Percentiles rank a stretch among this genome's conserved stretches.
phyloP scores from a whole-genome alignment of 257 asterid genomes.

The Solanum lycopersicoides region DNA sequence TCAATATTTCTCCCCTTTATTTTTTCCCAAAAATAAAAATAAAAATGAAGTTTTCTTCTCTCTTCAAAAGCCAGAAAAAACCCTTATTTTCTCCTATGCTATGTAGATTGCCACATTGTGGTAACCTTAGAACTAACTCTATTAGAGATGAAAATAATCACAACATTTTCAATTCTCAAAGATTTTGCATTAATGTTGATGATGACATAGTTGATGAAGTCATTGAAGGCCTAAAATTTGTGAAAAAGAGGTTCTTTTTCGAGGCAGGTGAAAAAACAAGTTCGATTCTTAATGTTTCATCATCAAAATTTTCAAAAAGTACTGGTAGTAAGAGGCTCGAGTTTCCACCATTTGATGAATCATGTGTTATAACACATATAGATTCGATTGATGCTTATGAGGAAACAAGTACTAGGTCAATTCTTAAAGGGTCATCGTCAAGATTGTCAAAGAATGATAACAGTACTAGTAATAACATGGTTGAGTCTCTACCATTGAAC shows the following conservation, averaged over 20 bases:
- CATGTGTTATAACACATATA: constrained; percentile 17
- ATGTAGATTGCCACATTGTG: constrained; percentile 42
- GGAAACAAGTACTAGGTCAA: constrained; percentile 26
- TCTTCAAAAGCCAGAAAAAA: constrained; percentile 24
- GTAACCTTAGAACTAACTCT: constrained; percentile 38
- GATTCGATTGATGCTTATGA: constrained; percentile 21
- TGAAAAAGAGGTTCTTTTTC: constrained; percentile 28
- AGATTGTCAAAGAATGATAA: not conserved
- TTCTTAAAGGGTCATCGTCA: constrained; percentile 18
- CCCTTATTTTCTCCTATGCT: constrained; percentile 3
- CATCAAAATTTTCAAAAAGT: not conserved
- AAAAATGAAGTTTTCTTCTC: constrained; percentile 32
- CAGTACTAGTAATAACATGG: not conserved
- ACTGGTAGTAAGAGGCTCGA: not conserved
- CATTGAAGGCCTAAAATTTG: constrained; percentile 22
- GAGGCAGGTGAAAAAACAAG: constrained; percentile 29
- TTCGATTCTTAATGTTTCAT: constrained; percentile 32
- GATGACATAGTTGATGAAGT: constrained; percentile 8
- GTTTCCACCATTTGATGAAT: constrained; percentile 8
- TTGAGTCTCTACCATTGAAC: constrained; percentile 6
- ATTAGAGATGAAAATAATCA: constrained; percentile 17
- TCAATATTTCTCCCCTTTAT: not conserved
- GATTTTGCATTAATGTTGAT: constrained; percentile 3
- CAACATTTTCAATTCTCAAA: constrained; percentile 16
- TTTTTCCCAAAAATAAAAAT: not conserved